These are phyloP conservation scores for Cyclostephanos tholiformis DNA, from an alignment of 108 stramenopile species.

Conservation along the genomic window DNA sequence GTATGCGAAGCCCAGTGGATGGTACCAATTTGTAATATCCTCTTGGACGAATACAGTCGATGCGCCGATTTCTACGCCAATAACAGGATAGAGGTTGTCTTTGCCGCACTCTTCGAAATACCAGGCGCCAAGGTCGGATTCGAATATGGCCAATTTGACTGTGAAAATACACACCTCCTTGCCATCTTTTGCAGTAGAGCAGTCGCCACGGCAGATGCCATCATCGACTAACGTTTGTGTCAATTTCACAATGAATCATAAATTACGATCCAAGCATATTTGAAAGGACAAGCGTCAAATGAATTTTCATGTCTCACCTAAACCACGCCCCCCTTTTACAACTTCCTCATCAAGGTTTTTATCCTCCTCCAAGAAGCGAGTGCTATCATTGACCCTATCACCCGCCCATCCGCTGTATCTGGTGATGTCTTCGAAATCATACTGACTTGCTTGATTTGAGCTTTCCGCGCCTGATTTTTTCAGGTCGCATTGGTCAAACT, in stretches of 20 bases:
- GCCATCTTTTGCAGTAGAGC: constrained; percentile 4
- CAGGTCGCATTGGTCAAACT: constrained; percentile 48
- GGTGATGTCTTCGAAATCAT: constrained; percentile 3
- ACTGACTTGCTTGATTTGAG: constrained; percentile 3
- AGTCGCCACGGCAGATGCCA: constrained; percentile 28
- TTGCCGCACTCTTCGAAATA: constrained; percentile 74
- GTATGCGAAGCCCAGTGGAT: constrained; percentile 86
- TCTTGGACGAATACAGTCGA: constrained; percentile 80
- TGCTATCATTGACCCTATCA: background rate
- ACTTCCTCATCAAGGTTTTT: background rate
- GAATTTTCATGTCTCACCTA: background rate
- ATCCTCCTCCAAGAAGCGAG: background rate
- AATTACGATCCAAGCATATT: background rate
- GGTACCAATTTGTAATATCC: constrained; percentile 71
- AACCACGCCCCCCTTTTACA: background rate
- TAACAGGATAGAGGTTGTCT: constrained; percentile 69
- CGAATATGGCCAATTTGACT: constrained; percentile 31
- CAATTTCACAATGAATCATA: background rate
- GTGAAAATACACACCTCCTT: constrained; percentile 22
- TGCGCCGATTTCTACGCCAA: constrained; percentile 73
- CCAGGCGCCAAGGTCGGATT: constrained; percentile 69
- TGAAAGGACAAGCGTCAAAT: background rate
- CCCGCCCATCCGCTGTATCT: background rate
- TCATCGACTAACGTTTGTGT: background rate
- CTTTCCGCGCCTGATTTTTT: too few relatives aligned